phyloP scores from a whole-genome alignment of 345 rosid genomes.

The Turnera subulata region DNA sequence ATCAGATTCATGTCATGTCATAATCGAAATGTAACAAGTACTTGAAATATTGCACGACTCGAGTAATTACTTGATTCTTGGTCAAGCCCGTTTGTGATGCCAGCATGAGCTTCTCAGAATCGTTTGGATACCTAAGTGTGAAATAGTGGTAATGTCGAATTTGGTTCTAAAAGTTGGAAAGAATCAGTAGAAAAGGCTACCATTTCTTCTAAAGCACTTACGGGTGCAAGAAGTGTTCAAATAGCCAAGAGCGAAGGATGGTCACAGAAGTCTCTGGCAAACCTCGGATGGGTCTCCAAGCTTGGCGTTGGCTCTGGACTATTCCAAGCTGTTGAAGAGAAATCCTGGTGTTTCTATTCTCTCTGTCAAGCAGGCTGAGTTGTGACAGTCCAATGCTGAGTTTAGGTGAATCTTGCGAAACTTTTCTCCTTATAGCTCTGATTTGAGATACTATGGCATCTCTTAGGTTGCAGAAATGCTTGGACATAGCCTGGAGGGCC shows the following conservation, averaged over 20 bases:
- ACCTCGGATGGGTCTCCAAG: constrained; percentile 88
- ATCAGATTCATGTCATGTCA: too few relatives aligned
- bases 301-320: constrained; percentile 64
- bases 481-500: constrained; percentile 89
- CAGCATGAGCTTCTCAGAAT: constrained; percentile 66
- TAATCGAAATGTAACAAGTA: too few relatives aligned
- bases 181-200: too few relatives aligned
- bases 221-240: constrained; percentile 94
- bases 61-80: constrained; percentile 60
- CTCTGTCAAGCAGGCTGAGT: constrained; percentile 59
- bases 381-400: constrained; percentile 50
- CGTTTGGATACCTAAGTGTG: constrained; percentile 70
- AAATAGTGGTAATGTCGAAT: constrained; percentile 14
- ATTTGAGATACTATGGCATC: constrained; percentile 65
- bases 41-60: background rate
- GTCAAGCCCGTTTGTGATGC: constrained; percentile 72
- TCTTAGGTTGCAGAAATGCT: constrained; percentile 70
- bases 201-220: constrained; percentile 37
- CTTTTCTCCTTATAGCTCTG: constrained; percentile 35
- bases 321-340: constrained; percentile 69
- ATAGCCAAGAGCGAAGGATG: constrained; percentile 87
- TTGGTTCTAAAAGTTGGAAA: background rate
- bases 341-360: constrained; percentile 31
- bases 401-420: constrained; percentile 42
- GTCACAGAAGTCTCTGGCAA: constrained; percentile 79